These are phyloP conservation scores for Prinsepia uniflora DNA, from an alignment of 306 rosid species.

Conservation along the genomic window DNA sequence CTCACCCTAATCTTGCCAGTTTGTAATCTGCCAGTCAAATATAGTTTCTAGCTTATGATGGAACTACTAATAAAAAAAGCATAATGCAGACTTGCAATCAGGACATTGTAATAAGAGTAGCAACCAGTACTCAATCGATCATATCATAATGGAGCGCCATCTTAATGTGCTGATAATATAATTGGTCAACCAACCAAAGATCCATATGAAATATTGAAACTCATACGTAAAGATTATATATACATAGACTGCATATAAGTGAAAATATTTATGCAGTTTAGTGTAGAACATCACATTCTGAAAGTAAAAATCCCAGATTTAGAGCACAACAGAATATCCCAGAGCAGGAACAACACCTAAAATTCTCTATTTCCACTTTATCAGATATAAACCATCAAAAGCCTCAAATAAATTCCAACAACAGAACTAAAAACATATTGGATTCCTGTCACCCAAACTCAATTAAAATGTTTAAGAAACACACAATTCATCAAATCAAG, in stretches of 20 bases:
- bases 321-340: background rate
- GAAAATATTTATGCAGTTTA: no score
- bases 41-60: background rate
- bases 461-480: background rate
- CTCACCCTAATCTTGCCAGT: background rate
- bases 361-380: background rate
- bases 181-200: slow-evolving; percentile 10
- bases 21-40: background rate
- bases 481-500: background rate
- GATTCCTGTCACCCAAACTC: slow-evolving; percentile 6
- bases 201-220: background rate
- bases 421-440: background rate
- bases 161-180: background rate
- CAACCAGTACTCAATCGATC: background rate
- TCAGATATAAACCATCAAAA: slow-evolving; percentile 9
- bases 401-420: slow-evolving; percentile 10
- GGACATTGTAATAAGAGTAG: background rate
- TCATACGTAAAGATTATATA: background rate
- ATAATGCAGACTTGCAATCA: background rate
- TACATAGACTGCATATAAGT: background rate
- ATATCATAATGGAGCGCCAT: no score
- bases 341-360: background rate
- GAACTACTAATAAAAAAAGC: background rate
- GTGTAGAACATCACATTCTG: no score
- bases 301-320: background rate